Percentiles rank a stretch among this genome's conserved stretches.
phyloP scores from a whole-genome alignment of 257 asterid genomes.

The Ehretia macrophylla region DNA sequence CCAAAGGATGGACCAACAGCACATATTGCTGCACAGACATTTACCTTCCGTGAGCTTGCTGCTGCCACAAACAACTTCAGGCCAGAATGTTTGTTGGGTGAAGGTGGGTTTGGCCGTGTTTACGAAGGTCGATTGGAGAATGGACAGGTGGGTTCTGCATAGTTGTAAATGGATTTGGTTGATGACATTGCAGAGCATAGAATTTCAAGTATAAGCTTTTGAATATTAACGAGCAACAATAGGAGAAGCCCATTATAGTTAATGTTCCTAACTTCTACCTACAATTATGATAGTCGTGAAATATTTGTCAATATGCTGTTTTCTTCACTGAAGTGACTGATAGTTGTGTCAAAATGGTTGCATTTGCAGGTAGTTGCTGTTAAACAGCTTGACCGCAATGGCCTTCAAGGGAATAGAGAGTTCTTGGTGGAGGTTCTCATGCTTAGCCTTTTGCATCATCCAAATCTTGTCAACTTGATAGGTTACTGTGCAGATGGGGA shows the following conservation, averaged over 20 bases:
- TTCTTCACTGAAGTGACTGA: constrained; percentile 6
- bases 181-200: too few species aligned
- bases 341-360: constrained; percentile 15
- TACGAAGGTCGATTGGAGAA: constrained; percentile 80
- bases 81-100: constrained; percentile 75
- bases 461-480: constrained; percentile 89
- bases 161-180: not conserved
- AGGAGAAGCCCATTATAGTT: too few species aligned
- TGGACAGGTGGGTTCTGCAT: constrained; percentile 59
- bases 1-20: constrained; percentile 69
- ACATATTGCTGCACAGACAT: constrained; percentile 84
- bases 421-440: constrained; percentile 97
- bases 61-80: constrained; percentile 80
- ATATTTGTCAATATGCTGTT: not conserved
- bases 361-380: constrained; percentile 84
- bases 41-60: constrained; percentile 87
- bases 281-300: not conserved
- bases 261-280: not conserved
- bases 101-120: constrained; percentile 98
- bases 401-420: constrained; percentile 93
- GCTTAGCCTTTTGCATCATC: constrained; percentile 96
- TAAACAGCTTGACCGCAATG: constrained; percentile 89
- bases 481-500: constrained; percentile 99
- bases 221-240: too few species aligned
- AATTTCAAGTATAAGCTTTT: too few species aligned